phyloP scores from a whole-genome alignment of 2,329 filamentous ascomycete genomes.

The Dactylellina drechsleri region DNA sequence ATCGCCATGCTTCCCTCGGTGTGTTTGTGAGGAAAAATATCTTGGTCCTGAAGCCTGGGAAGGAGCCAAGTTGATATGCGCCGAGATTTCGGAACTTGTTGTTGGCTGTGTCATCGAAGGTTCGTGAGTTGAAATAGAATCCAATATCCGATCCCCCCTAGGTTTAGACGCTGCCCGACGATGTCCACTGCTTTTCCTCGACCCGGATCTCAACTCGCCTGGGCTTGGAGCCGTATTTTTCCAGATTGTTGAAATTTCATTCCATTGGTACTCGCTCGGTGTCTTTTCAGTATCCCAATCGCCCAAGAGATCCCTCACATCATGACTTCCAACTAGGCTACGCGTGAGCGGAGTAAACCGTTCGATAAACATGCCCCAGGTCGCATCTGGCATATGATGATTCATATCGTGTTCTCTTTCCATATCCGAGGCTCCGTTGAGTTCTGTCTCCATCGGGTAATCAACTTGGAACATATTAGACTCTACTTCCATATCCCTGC shows the following conservation, averaged over 20 bases:
- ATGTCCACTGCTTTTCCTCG: conserved; percentile 13
- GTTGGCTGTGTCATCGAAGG: conserved; percentile 31
- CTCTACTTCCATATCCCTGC: too few relatives aligned
- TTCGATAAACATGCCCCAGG: conserved; percentile 26
- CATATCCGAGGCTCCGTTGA: neutral
- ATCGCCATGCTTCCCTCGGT: conserved; percentile 57
- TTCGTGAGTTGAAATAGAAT: neutral
- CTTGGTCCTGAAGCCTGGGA: conserved; percentile 27
- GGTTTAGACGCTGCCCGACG: neutral
- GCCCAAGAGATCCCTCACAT: conserved; percentile 26
- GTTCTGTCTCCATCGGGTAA: neutral
- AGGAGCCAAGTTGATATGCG: conserved; percentile 1
- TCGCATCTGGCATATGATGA: neutral
- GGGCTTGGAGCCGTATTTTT: neutral
- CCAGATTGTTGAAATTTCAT: conserved; percentile 21
- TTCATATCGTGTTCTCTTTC: conserved; percentile 5
- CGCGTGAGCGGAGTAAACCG: conserved; percentile 28
- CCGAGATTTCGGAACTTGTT: conserved; percentile 18
- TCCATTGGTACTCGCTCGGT: conserved; percentile 40
- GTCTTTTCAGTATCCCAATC: conserved; percentile 32
- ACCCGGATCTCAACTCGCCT: conserved; percentile 7
- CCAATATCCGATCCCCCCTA: conserved; percentile 3
- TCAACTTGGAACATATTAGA: neutral
- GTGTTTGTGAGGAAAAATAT: conserved; percentile 37
- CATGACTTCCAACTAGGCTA: conserved; percentile 5